Percentiles rank a stretch among this genome's conserved stretches.
phyloP scores from a whole-genome alignment of 805 yeast genomes.

The Jamesozyma hellenica region DNA sequence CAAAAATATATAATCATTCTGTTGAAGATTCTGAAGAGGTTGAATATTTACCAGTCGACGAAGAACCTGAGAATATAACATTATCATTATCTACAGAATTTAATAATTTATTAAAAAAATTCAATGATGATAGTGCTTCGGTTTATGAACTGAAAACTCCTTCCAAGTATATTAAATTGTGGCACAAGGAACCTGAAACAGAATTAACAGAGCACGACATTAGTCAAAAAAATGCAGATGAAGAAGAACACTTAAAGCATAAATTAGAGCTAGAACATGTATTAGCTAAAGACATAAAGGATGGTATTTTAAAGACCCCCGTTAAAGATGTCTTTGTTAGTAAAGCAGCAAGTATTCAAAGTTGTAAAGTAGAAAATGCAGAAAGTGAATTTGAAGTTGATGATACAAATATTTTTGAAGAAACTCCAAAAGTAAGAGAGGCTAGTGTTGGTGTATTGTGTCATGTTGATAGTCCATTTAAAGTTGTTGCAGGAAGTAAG shows the following conservation, averaged over 20 bases:
- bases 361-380: constrained; percentile 11
- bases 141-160: not conserved
- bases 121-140: constrained; percentile 1
- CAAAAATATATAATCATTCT: constrained; percentile 4
- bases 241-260: not conserved
- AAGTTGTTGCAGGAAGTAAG: constrained; percentile 11
- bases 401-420: not conserved
- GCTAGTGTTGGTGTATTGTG: not conserved
- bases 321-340: constrained; percentile 16
- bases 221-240: not conserved
- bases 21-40: not conserved
- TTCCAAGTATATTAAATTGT: constrained; percentile 4
- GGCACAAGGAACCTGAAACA: constrained; percentile 3
- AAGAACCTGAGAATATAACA: not conserved
- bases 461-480: constrained; percentile 25
- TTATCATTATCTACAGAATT: constrained; percentile 7
- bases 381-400: not conserved
- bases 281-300: constrained; percentile 12
- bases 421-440: not conserved
- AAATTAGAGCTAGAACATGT: constrained; percentile 3
- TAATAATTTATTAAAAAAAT: constrained; percentile 3
- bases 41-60: not conserved
- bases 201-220: not conserved
- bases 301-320: constrained; percentile 12
- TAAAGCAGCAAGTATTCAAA: constrained; percentile 16